A percentile compares a stretch with the other conserved stretches of the same genome.
Evolutionary conservation across 768 basidiomycete genomes (phyloP).

Genomic region (Gloeophyllum trabeum): DNA sequence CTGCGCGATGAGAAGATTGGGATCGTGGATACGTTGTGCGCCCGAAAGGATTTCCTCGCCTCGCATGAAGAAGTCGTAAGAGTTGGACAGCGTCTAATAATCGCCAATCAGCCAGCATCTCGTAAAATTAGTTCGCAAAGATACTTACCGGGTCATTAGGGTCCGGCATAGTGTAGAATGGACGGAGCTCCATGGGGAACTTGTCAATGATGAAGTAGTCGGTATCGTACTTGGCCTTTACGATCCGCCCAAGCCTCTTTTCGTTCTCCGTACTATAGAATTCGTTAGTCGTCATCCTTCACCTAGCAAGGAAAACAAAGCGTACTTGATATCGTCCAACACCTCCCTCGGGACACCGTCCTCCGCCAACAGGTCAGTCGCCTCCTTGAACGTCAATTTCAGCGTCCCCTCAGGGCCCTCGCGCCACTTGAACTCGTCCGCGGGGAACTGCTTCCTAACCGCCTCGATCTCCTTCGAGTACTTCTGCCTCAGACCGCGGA

Average conservation of each 20-base stretch:
- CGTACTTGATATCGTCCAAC: constrained; percentile 85
- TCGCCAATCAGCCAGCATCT: not conserved
- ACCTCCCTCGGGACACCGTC: constrained; percentile 73
- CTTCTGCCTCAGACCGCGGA: constrained; percentile 67
- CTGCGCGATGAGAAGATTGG: constrained; percentile 66
- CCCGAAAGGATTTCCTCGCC: constrained; percentile 98
- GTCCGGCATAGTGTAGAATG: constrained; percentile 99
- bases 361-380: constrained; percentile 75
- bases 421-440: constrained; percentile 92
- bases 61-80: constrained; percentile 99
- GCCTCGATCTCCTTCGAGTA: constrained; percentile 76
- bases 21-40: constrained; percentile 95
- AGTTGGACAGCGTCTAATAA: constrained; percentile 79
- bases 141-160: constrained; percentile 69
- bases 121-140: not conserved
- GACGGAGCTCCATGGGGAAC: constrained; percentile 90
- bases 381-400: constrained; percentile 77
- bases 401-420: constrained; percentile 86
- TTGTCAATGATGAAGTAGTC: constrained; percentile 99
- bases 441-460: constrained; percentile 81
- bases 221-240: constrained; percentile 90
- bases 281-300: constrained; percentile 2
- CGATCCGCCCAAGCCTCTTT: constrained; percentile 80
- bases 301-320: constrained; percentile 2
- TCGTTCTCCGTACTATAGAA: constrained; percentile 81